Percentiles rank a stretch among this genome's conserved stretches.
Evolutionary conservation across 2,329 filamentous ascomycete species (phyloP).

Genomic region (Trichoderma harzianum): DNA sequence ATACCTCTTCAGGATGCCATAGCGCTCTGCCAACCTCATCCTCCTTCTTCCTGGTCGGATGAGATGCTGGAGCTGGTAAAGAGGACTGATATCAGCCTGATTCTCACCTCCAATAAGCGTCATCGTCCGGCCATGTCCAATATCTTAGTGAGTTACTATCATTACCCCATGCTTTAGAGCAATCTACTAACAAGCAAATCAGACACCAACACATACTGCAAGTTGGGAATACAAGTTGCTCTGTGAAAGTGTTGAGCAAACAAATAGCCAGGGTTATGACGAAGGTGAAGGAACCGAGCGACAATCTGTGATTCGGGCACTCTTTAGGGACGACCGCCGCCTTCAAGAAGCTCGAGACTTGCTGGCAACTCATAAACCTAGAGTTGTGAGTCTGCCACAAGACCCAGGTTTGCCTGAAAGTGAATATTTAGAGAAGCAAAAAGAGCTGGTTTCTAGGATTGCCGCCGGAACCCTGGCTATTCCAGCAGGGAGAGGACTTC

Average conservation of each 20-base stretch:
- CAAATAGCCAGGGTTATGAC: conserved; percentile 60
- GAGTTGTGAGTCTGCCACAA: conserved; percentile 72
- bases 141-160: conserved; percentile 39
- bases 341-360: conserved; percentile 81
- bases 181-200: conserved; percentile 25
- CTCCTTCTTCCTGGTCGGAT: conserved; percentile 71
- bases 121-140: conserved; percentile 34
- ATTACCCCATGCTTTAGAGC: not conserved
- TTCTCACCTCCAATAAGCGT: conserved; percentile 47
- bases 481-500: conserved; percentile 78
- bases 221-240: conserved; percentile 75
- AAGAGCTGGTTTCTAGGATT: conserved; percentile 80
- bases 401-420: conserved; percentile 79
- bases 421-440: conserved; percentile 86
- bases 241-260: conserved; percentile 63
- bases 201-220: conserved; percentile 62
- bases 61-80: conserved; percentile 72
- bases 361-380: conserved; percentile 78
- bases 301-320: conserved; percentile 74
- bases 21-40: conserved; percentile 76
- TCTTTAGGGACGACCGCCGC: conserved; percentile 89
- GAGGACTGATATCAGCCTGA: conserved; percentile 72
- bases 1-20: conserved; percentile 80
- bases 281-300: conserved; percentile 81
- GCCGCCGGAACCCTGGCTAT: conserved; percentile 86